Conservation (phyloP, 257 asterid species). For the Capsicum baccatum region DNA sequence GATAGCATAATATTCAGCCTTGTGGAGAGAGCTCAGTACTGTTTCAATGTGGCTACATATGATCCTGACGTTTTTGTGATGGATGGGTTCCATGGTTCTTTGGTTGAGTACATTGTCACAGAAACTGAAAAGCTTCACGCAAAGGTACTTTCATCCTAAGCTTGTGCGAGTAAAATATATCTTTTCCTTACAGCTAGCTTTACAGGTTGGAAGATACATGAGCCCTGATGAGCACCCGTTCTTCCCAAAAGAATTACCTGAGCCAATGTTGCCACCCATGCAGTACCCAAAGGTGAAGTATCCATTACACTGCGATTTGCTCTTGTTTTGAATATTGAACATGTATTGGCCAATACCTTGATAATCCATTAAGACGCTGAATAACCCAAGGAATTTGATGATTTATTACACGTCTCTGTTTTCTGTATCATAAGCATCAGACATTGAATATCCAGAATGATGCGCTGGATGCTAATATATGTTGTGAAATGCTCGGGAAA, state of each 20-base stretch:
- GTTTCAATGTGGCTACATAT: slow-evolving; percentile 71
- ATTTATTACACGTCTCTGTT: background rate
- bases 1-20: slow-evolving; percentile 90
- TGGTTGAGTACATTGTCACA: slow-evolving; percentile 81
- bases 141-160: slow-evolving; percentile 48
- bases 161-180: background rate
- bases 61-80: slow-evolving; percentile 67
- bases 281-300: slow-evolving; percentile 75
- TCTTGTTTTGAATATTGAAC: background rate
- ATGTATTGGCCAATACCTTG: slow-evolving; percentile 22
- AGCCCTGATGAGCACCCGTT: slow-evolving; percentile 97
- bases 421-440: slow-evolving; percentile 6
- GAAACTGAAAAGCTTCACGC: slow-evolving; percentile 97
- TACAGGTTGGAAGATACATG: slow-evolving; percentile 85
- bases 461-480: slow-evolving; percentile 18
- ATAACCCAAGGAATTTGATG: background rate
- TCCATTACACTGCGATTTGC: background rate
- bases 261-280: slow-evolving; percentile 81
- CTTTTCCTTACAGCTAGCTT: slow-evolving; percentile 12
- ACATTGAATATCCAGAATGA: slow-evolving; percentile 11
- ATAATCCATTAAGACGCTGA: background rate
- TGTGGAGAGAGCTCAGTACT: slow-evolving; percentile 90
- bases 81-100: slow-evolving; percentile 81
- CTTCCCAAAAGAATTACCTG: slow-evolving; percentile 69
- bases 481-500: background rate